Conservation (phyloP, 306 rosid species). For the Inga laurina region DNA sequence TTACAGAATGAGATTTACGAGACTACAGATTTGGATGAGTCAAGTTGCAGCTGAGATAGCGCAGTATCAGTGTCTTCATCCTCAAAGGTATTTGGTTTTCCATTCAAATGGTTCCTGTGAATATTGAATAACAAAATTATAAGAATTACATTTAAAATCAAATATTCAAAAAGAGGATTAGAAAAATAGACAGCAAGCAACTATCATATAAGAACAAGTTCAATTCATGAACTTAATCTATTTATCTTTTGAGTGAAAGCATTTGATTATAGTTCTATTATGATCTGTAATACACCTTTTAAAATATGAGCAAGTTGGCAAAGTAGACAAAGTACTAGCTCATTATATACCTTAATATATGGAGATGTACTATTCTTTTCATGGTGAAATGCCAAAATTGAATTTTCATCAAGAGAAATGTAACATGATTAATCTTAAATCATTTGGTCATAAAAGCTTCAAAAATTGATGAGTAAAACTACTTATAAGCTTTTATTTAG, state of each 20-base stretch:
- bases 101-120: constrained; percentile 63
- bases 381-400: background rate
- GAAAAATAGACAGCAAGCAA: background rate
- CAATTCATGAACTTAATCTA: background rate
- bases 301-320: too few relatives aligned
- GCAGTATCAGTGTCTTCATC: constrained; percentile 80
- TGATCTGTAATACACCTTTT: background rate
- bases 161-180: background rate
- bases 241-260: background rate
- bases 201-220: background rate
- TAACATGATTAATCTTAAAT: background rate
- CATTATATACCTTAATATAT: background rate
- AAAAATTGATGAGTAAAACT: background rate
- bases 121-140: constrained; percentile 17
- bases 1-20: constrained; percentile 55
- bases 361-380: background rate
- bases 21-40: constrained; percentile 62
- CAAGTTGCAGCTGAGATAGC: constrained; percentile 62
- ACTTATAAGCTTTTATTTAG: background rate
- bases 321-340: background rate
- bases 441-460: background rate
- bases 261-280: background rate
- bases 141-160: constrained; percentile 1
- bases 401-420: background rate
- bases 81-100: constrained; percentile 61